Evolutionary conservation across 805 yeast species (phyloP).

Genomic region (Peterozyma xylosa): DNA sequence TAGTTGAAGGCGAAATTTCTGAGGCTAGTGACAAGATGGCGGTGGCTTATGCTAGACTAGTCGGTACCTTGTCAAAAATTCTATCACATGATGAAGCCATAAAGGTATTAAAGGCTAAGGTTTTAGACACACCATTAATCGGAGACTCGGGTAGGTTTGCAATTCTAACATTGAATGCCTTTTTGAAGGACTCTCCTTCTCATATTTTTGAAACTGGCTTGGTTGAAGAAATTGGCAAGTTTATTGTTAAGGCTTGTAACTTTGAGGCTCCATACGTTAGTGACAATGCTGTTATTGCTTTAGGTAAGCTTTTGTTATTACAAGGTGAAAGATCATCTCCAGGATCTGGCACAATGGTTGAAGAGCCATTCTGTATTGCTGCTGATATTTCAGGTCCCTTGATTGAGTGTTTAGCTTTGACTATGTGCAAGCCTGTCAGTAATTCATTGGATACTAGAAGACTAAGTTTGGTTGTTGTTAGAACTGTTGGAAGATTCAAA

Average conservation of each 20-base stretch:
- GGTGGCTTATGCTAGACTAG: constrained; percentile 68
- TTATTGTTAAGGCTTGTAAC: constrained; percentile 35
- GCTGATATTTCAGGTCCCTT: constrained; percentile 34
- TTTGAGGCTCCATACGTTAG: constrained; percentile 44
- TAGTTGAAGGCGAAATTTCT: constrained; percentile 66
- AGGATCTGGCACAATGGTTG: constrained; percentile 14
- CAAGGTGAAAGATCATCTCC: constrained; percentile 33
- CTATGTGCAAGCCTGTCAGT: constrained; percentile 45
- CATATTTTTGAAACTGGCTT: constrained; percentile 51
- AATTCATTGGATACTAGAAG: constrained; percentile 74
- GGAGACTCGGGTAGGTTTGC: constrained; percentile 51
- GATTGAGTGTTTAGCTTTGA: constrained; percentile 41
- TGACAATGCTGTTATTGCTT: constrained; percentile 72
- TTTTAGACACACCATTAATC: constrained; percentile 35
- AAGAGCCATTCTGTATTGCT: constrained; percentile 29
- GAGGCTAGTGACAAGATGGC: constrained; percentile 49
- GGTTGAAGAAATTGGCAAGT: constrained; percentile 38
- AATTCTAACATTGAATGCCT: constrained; percentile 68
- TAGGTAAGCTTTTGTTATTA: constrained; percentile 69
- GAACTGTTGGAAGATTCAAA: constrained; percentile 67
- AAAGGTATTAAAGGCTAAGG: constrained; percentile 50
- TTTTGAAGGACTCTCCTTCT: constrained; percentile 68
- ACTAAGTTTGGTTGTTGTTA: constrained; percentile 61
- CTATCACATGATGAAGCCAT: constrained; percentile 58
- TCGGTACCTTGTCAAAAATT: constrained; percentile 70